Base-by-base conservation (phyloP, 1,284 basidiomycete species). In the Microbotryum scabiosae region DNA sequence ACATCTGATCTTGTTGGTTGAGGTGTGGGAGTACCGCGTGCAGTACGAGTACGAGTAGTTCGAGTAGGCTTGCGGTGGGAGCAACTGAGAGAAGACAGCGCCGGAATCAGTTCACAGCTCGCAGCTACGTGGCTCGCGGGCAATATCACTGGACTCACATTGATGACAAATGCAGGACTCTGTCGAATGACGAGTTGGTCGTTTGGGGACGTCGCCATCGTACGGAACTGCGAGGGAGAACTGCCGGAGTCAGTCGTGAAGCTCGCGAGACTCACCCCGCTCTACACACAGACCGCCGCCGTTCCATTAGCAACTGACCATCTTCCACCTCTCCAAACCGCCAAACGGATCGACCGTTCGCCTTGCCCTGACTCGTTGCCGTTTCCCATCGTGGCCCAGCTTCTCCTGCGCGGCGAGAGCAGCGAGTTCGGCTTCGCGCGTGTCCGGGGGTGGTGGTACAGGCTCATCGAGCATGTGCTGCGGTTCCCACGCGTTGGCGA, bases 1-100 rank as follows among this genome's bases (percentile, higher is more conserved):
- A 78, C 90, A 96, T 57, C 92, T 82, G 68, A 97, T 91, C 78
- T 98, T 98, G 81, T 98, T 98, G 54, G 93, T 97, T 7, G 91
- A 94, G 0, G 93, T 97, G 75, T 98, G 96, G 14, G 97, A 88
- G 70, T 97, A 96, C 73, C 92, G 91, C 49, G 91, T 93, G 72
- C 91, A 91, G 57, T 97, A 79, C 0, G 91, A 96, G 1, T 90
- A 94, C 2, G 90, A 88, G 2, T 87, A 81, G 73, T 97, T 94
- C 60, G 84, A 83, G 74, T 97, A 96, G 43, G 91, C 93, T 72
- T 86, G 85, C 0, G 94, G 87, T 1, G 93, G 93, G 32, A 97
- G 80, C 28, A 97, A 82, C 93, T 97, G 73, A 52, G 7, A 28
- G 8, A 36, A 3, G 20, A 4, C 6, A 36, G 25, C 12, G 9